Conservation (phyloP, 2,329 filamentous ascomycete species). For the Arthrobotrys sinensis region DNA sequence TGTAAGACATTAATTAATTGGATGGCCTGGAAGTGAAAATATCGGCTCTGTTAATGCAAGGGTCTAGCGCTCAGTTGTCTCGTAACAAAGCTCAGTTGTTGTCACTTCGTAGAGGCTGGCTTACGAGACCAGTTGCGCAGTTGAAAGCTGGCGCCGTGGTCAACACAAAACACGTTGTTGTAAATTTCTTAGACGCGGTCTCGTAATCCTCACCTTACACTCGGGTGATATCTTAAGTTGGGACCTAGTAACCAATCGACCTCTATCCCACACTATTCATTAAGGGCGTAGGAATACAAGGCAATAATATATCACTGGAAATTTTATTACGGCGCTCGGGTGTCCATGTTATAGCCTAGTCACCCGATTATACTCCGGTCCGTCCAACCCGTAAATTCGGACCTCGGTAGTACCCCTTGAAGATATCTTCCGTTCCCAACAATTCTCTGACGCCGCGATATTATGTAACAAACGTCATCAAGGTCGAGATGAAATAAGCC, state of each 20-base stretch:
- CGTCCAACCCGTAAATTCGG: constrained; percentile 12
- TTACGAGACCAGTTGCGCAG: no score
- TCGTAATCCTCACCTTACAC: not conserved
- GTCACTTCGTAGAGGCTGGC: no score
- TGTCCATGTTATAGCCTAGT: not conserved
- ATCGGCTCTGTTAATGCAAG: no score
- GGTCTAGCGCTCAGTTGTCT: no score
- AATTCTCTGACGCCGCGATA: constrained; percentile 7
- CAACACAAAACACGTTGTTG: constrained; percentile 13
- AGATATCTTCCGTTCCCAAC: constrained; percentile 16
- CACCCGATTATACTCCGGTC: constrained; percentile 23
- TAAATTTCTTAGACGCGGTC: not conserved
- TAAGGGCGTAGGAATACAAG: constrained; percentile 3
- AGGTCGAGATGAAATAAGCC: constrained; percentile 43
- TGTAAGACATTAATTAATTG: no score
- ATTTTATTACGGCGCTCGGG: not conserved
- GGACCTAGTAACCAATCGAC: not conserved
- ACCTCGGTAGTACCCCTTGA: constrained; percentile 40
- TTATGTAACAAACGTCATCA: constrained; percentile 6
- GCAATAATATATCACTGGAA: not conserved
- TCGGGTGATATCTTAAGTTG: not conserved
- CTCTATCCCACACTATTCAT: no score
- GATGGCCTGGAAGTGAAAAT: no score
- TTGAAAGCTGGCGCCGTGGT: no score
- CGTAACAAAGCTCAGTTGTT: no score